These are phyloP conservation scores for Trametes versicolor DNA, from an alignment of 1,284 basidiomycete genomes.

Conservation along the genomic window DNA sequence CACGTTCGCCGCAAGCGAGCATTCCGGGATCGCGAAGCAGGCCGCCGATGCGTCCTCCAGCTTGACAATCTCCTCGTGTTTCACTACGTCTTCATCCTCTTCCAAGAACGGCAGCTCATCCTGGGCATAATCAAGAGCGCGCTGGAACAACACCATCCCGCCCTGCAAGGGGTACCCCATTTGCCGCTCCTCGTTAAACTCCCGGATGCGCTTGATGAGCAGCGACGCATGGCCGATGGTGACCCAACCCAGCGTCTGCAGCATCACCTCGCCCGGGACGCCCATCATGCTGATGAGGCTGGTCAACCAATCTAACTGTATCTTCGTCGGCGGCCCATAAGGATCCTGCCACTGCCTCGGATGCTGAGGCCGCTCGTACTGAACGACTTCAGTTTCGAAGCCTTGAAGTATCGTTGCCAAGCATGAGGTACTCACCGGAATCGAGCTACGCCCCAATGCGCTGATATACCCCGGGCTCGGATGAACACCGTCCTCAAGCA, in stretches of 20 bases:
- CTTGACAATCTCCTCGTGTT: neutral
- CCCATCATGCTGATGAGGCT: neutral
- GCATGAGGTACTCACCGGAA: neutral
- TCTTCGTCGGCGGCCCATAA: neutral
- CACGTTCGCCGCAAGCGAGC: too few relatives aligned
- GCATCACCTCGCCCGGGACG: neutral
- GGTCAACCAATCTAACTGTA: neutral
- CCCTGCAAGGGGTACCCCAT: neutral
- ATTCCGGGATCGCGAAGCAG: too few relatives aligned
- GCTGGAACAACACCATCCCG: neutral
- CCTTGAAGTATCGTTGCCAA: too few relatives aligned
- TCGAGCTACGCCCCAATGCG: neutral
- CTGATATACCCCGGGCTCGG: neutral
- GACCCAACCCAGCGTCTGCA: neutral
- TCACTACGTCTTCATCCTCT: neutral
- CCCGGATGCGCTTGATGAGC: neutral
- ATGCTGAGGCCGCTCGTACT: slow-evolving; percentile 1
- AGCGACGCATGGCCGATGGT: slow-evolving; percentile 10
- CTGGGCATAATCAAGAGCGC: neutral
- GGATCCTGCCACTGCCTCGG: neutral
- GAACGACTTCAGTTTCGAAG: neutral
- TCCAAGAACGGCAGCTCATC: neutral
- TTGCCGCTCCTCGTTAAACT: neutral
- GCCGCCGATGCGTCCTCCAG: neutral
- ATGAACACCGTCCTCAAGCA: neutral